Conservation (phyloP, 352 stramenopile species). For the Salisapilia sapeloensis region DNA sequence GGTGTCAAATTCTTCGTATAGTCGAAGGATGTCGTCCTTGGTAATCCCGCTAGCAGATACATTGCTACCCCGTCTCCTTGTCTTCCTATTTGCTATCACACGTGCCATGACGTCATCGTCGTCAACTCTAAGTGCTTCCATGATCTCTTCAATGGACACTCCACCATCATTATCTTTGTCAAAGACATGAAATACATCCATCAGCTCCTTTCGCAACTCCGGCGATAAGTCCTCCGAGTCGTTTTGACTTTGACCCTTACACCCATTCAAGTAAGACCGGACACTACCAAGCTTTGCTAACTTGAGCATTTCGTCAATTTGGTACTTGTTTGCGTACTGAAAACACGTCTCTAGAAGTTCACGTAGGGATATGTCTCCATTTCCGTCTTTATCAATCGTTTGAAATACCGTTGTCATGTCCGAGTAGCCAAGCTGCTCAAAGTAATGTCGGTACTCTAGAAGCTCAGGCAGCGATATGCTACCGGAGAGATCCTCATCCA, state of each 20-base stretch:
- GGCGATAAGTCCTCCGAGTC: conserved; percentile 2
- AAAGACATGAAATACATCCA: conserved; percentile 52
- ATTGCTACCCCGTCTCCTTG: no score
- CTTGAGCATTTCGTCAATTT: conserved; percentile 51
- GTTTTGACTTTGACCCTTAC: not conserved
- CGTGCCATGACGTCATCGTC: conserved; percentile 39
- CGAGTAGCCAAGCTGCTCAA: conserved; percentile 45
- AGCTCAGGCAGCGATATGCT: conserved; percentile 33
- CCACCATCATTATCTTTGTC: conserved; percentile 45
- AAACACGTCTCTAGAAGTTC: conserved; percentile 53
- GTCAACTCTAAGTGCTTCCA: conserved; percentile 44
- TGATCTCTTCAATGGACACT: conserved; percentile 54
- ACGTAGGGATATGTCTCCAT: conserved; percentile 28
- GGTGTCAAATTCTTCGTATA: conserved; percentile 37
- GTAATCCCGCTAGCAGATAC: conserved; percentile 23
- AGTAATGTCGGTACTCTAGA: conserved; percentile 31
- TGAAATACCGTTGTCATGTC: conserved; percentile 50
- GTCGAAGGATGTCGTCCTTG: conserved; percentile 25
- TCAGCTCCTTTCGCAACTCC: conserved; percentile 24
- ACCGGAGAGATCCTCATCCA: conserved; percentile 48
- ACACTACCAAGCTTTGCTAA: conserved; percentile 50
- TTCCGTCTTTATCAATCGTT: conserved; percentile 48
- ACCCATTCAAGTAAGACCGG: conserved; percentile 18
- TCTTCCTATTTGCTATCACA: conserved; percentile 15
- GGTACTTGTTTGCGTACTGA: conserved; percentile 30